Base-by-base conservation (phyloP, 208 protist species). In the Leptomonas pyrrhocoris region DNA sequence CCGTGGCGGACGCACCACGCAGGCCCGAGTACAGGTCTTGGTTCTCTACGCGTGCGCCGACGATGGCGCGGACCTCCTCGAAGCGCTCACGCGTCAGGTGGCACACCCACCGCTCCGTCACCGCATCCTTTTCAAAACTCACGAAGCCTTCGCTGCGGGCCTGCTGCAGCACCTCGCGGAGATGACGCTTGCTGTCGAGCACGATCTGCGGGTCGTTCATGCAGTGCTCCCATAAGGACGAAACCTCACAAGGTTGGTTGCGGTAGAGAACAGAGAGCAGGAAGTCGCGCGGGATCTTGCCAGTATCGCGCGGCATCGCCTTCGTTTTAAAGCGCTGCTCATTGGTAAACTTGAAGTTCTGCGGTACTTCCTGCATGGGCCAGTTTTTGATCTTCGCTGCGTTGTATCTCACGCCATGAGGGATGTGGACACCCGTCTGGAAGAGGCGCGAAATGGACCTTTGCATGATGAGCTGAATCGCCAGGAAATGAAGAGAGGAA, bases 111-210 rank as follows among this genome's bases (percentile, higher is more conserved):
- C 81, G 68, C 19, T 81, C 79, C 19, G 86, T 83, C 56, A 84
- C 72, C 25, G 77, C 48, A 51, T 96, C 87, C 50, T 86, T 80
- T 68, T 97, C 90, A 68, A 97, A 97, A 34, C 66, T 92, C 21
- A 97, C 70, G 34, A 93, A 97, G 30, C 90, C 90, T 76, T 97
- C 93, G n/a, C 68, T 80, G 23, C 93, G 74, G 31, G 88, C 84
- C 77, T 97, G 93, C 63, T 94, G 81, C 49, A 95, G 80, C 36
- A 97, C 93, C 38, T 90, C 82, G 46, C 93, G 90, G 61, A 97
- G 86, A 68, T 97, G 93, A n/a, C 84, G 71, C 73, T 94, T 95
- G 78, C 90, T 95, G 68, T 97, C 93, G 1, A 97, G 84, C n/a
- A 95, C 90, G 38, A 88, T 92, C 53, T 83, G 82, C 16, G 93